Percentiles rank a stretch among this genome's conserved stretches.
Evolutionary conservation across 441 rosid species (phyloP).

Genomic region (Eruca vesicaria): DNA sequence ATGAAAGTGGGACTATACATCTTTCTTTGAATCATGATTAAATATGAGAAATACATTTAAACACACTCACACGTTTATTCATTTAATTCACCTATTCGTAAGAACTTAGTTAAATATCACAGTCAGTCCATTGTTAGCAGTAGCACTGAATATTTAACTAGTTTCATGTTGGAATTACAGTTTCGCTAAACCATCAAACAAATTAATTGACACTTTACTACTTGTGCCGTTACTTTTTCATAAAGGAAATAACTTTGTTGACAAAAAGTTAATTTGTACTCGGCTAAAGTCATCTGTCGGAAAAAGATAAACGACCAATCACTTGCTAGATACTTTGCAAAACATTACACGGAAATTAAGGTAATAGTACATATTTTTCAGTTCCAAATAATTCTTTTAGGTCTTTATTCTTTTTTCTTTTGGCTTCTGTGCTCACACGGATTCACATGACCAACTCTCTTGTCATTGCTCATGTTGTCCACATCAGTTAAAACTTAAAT

Average conservation of each 20-base stretch:
- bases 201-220: too few relatives aligned
- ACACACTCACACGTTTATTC: neutral
- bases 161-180: too few relatives aligned
- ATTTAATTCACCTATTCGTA: neutral
- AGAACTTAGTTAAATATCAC: too few relatives aligned
- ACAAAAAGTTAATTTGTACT: neutral
- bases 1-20: neutral
- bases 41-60: neutral
- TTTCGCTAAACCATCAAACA: too few relatives aligned
- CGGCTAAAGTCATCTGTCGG: neutral
- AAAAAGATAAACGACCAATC: conserved; percentile 4
- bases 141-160: too few relatives aligned
- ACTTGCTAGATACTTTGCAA: neutral
- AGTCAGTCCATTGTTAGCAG: too few relatives aligned
- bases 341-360: conserved; percentile 1
- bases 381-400: neutral
- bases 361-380: neutral
- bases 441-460: conserved; percentile 17
- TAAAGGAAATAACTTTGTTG: too few relatives aligned
- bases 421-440: neutral
- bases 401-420: neutral
- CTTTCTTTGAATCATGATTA: conserved; percentile 7
- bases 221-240: too few relatives aligned
- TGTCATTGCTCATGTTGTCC: conserved; percentile 22
- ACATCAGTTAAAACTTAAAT: neutral